Base-by-base conservation (phyloP, 495 filamentous ascomycete species). In the Annulohypoxylon maeteangense region DNA sequence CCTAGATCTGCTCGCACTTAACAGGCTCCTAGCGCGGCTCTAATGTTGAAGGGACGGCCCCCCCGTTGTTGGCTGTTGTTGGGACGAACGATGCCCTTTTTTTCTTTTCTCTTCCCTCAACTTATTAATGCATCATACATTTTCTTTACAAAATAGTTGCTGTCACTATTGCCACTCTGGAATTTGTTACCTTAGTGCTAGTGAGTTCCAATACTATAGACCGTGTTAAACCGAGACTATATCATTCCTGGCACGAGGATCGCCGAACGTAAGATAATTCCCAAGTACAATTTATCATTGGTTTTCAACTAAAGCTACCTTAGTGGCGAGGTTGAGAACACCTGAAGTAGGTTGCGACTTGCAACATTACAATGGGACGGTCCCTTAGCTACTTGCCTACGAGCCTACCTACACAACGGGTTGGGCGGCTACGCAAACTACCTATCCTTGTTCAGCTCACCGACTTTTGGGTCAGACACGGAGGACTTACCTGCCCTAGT, bases 401-500 rank as follows among this genome's bases (percentile, higher is more conserved):
- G 50, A 23, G 34, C 20, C 38, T 34, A 54, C 62, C 38, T 58
- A 66, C 40, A 73, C 16, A 64, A 48, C 38, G 62, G 56, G 34
- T 68, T 68, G 63, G 58, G 68, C 59, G 61, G 65, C 69, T 65
- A 75, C 63, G 63, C 34, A 50, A 55, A 58, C 47, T 56, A 36
- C 58, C 50, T 58, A 74, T 59, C 68, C 71, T 70, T 67, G 63
- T 70, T 68, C 54, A 50, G 69, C 69, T 77, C 75, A 77, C 75
- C 75, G 75, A 77, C 75, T 77, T 77, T 74, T 74, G 75, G 66
- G 65, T 68, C 53, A 68, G 68, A 50, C 60, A 54, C 62, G 44
- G 56, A 67, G 57, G 57, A 60, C 25, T 25, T 48, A 60, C 53
- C 51, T 68, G 57, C 62, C 53, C 65, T 50, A 70, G 71, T 51